A percentile compares a stretch with the other conserved stretches of the same genome.
Evolutionary conservation across 495 filamentous ascomycete genomes (phyloP).

Genomic region (Penicillium argentinense): DNA sequence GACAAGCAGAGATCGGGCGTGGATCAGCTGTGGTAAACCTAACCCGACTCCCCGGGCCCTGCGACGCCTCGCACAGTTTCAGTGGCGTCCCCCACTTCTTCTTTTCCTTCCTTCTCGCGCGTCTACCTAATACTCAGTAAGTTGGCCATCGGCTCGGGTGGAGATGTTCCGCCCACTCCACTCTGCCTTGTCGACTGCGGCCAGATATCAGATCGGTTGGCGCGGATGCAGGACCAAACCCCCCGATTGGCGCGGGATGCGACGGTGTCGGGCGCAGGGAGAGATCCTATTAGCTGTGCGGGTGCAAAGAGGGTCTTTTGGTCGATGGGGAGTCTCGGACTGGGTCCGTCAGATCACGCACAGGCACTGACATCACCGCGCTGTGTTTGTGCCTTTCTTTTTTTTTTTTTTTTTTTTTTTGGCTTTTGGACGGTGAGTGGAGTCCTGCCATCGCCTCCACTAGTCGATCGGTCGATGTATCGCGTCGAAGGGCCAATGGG

Average conservation of each 20-base stretch:
- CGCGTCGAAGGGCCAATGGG: constrained; percentile 2
- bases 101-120: not conserved
- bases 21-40: constrained; percentile 16
- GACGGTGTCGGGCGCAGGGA: constrained; percentile 14
- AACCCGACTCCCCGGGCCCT: constrained; percentile 10
- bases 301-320: not conserved
- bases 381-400: not conserved
- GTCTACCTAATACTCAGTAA: constrained; percentile 4
- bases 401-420: too few species aligned
- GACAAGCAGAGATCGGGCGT: constrained; percentile 8
- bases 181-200: too few species aligned
- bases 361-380: constrained; percentile 1
- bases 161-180: too few species aligned
- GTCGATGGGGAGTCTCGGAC: not conserved
- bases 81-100: too few species aligned
- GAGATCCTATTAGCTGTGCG: constrained; percentile 24
- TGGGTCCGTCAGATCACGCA: constrained; percentile 1
- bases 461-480: too few species aligned
- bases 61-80: not conserved
- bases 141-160: too few species aligned
- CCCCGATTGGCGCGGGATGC: constrained; percentile 27
- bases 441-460: too few species aligned
- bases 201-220: constrained; percentile 26
- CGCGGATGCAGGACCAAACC: constrained; percentile 16
- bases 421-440: too few species aligned